Evolutionary conservation across 371 early-diverging fungal species (phyloP), one percentile per base, ranked within the genome.

Genomic region (Parasitella parasitica): DNA sequence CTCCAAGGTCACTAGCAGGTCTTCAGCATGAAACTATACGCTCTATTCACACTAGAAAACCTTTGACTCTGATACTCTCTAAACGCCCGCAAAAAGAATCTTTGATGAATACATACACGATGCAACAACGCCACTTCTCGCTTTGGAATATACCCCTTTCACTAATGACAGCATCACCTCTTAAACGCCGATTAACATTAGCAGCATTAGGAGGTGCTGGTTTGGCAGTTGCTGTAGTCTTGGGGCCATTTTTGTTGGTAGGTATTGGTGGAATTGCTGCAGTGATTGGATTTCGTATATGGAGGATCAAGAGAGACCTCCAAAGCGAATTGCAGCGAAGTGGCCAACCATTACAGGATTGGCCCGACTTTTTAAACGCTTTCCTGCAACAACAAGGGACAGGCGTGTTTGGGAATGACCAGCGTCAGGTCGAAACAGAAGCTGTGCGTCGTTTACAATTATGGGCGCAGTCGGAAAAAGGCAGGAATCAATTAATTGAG

Each of bases 171-270:
- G 58, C 64, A 6, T 55, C 52, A 43, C 57, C 57, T 0, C 13
- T 54, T 12, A 55, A 61, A 43, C 49, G 66, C 6, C 38, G 52
- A 6, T 11, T 64, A 4, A 32, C 58, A 9, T 27, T 69, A 6
- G 48, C 54, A 12, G 53, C 49, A 1, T 32, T 61, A 12, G 66
- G 66, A 3, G 57, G 66, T 4, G 24, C 26, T 11, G 59, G 68
- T 22, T 24, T 68, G 3, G 48, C 51, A 3, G 38, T 32, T 1
- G 28, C 49, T 7, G 20, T 68, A 0, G 30, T 71, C 11, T 30
- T 67, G 16, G 71, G 71, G 8, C 71, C 71, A 8, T 55, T 71
- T 26, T 18, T 71, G 6, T 11, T 71, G 0, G 48, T 71, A 24
- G 67, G 68, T 6, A 20, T 71, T 0, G 71, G 71, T 16, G 68